Percentiles rank a stretch among this genome's conserved stretches.
Evolutionary conservation across 305 asterid genomes (phyloP).

Genomic region (Lippia alba): DNA sequence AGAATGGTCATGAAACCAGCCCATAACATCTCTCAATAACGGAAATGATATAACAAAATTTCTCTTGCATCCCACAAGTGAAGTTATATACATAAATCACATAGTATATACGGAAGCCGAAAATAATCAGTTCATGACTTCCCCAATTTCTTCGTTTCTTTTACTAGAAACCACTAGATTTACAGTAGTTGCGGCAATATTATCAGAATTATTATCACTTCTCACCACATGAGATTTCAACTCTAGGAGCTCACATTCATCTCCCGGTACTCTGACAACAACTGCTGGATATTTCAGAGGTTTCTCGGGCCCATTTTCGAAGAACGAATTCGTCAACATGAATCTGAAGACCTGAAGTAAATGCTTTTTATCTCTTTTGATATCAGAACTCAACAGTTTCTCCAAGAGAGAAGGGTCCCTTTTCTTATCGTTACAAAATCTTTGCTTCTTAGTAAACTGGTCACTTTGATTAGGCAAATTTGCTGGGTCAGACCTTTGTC

Average conservation of each 20-base stretch:
- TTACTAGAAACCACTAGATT: background rate
- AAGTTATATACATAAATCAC: conserved; percentile 19
- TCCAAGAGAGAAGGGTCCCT: conserved; percentile 71
- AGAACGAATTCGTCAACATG: conserved; percentile 82
- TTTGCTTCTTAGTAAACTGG: conserved; percentile 41
- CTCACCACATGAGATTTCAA: conserved; percentile 27
- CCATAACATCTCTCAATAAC: background rate
- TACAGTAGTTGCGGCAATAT: background rate
- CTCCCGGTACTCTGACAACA: conserved; percentile 52
- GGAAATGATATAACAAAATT: conserved; percentile 3
- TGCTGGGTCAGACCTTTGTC: conserved; percentile 45
- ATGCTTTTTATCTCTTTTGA: conserved; percentile 69
- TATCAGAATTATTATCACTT: conserved; percentile 25
- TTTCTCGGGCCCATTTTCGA: conserved; percentile 50
- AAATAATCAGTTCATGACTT: conserved; percentile 6
- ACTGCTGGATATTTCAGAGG: conserved; percentile 66
- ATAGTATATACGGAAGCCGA: background rate
- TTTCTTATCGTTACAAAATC: conserved; percentile 26
- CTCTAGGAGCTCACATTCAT: conserved; percentile 38
- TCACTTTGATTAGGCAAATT: conserved; percentile 37
- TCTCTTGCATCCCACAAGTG: background rate
- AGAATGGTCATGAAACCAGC: too few relatives aligned
- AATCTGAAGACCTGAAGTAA: conserved; percentile 81
- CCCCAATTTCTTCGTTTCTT: conserved; percentile 29
- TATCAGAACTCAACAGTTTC: conserved; percentile 74